Evolutionary conservation across 805 yeast species (phyloP), one percentile per base, ranked within the genome.

Genomic region (Kazachstania bromeliacearum): DNA sequence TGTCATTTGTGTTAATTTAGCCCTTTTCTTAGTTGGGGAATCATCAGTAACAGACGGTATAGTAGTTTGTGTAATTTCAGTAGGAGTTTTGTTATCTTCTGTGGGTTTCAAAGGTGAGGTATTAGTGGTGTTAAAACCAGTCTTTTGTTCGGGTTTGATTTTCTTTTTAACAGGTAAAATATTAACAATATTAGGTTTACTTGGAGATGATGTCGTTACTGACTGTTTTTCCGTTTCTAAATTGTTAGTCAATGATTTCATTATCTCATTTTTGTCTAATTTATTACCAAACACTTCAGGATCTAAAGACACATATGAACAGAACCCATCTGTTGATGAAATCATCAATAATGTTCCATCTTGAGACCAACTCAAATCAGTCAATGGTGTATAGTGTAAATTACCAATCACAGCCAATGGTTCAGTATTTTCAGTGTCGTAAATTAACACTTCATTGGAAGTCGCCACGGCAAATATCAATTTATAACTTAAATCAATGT

Each of bases 381-480:
- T 88, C 23, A 92, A 69, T 1, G 92, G 75, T 2, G 94, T 78
- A 51, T 88, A 88, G 54, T 92, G 98, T 34, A 92, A 64, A 48
- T 85, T 85, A 0, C 83, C 70, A 3, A 80, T 79, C 10, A 73
- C 62, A 4, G 88, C 92, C 16, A 92, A 50, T 2, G 96, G 94
- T 38, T 68, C 58, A 18, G 66, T 49, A 22, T 68, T 66, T 43
- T 78, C 82, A 0, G 97, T 89, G 46, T 85, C 94, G 59, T 84
- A 92, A 2, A 92, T 62, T 7, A 80, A 51, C 9, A 92, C 80
- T 10, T 88, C 71, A 53, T 85, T 95, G 39, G 84, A 87, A 0
- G 96, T 88, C 0, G 96, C 97, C 14, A 92, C 81, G 0, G 96
- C 97, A 62, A 82, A 88, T 1, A 89, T 62, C 75, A 92, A 72